Evolutionary conservation across 768 basidiomycete genomes (phyloP).

Genomic region (Trametes coccinea): DNA sequence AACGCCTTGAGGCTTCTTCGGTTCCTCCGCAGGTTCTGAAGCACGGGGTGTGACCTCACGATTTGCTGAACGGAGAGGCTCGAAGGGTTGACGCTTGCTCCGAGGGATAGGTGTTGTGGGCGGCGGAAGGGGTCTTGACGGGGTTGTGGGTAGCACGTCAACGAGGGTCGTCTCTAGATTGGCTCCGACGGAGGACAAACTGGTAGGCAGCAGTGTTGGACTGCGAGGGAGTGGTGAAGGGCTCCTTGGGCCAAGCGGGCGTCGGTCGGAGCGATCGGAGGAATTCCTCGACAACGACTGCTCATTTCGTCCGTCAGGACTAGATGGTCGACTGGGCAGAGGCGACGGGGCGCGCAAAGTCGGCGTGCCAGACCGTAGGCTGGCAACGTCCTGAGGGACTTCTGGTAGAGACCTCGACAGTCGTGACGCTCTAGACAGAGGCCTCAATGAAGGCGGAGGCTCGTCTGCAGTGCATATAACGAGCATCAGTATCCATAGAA

Average conservation of each 20-base stretch:
- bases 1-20: conserved; percentile 38
- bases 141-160: conserved; percentile 22
- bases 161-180: conserved; percentile 42
- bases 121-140: conserved; percentile 29
- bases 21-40: conserved; percentile 31
- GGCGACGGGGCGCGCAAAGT: conserved; percentile 33
- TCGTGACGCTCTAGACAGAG: conserved; percentile 53
- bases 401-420: conserved; percentile 27
- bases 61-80: conserved; percentile 44
- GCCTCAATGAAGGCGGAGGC: conserved; percentile 54
- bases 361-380: conserved; percentile 49
- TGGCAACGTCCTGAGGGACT: conserved; percentile 36
- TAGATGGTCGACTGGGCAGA: conserved; percentile 1
- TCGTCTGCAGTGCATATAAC: conserved; percentile 45
- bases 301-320: conserved; percentile 30
- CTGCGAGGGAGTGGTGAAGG: conserved; percentile 60
- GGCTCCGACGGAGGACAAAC: conserved; percentile 42
- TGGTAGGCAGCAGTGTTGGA: conserved; percentile 30
- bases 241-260: conserved; percentile 72
- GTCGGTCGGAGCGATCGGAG: conserved; percentile 57
- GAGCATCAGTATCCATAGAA: conserved; percentile 12
- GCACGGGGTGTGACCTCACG: conserved; percentile 51
- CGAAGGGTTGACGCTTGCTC: conserved; percentile 70
- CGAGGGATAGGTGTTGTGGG: conserved; percentile 54
- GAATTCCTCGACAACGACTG: conserved; percentile 50